phyloP scores from a whole-genome alignment of 345 rosid genomes.

The Lepidium aucheri region DNA sequence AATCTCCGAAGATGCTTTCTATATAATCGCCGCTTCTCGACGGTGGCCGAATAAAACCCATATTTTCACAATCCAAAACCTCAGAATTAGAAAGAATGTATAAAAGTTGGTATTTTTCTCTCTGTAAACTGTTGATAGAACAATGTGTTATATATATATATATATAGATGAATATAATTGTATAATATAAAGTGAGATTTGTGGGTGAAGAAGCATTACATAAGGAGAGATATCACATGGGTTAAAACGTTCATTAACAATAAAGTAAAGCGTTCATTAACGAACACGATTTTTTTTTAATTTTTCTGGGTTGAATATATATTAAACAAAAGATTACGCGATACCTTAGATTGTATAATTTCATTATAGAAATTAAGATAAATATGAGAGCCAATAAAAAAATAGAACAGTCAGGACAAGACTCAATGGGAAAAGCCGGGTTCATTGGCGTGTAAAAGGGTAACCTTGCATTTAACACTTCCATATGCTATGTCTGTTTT shows the following conservation, averaged over 20 bases:
- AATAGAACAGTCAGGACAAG: neutral
- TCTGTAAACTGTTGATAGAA: constrained; percentile 22
- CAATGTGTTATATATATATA: constrained; percentile 11
- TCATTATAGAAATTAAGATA: neutral
- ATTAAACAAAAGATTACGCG: neutral
- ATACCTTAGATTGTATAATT: constrained; percentile 7
- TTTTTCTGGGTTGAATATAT: neutral
- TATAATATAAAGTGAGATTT: constrained; percentile 26
- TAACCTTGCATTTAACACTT: constrained; percentile 12
- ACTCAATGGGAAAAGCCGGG: constrained; percentile 45
- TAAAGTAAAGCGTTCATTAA: constrained; percentile 36
- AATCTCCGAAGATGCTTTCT: constrained; percentile 68
- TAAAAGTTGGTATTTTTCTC: neutral
- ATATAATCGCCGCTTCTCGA: constrained; percentile 58
- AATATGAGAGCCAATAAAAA: neutral
- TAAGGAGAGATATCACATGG: constrained; percentile 80
- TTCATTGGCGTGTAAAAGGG: constrained; percentile 60
- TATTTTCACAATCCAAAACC: constrained; percentile 30
- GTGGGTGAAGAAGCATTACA: constrained; percentile 43
- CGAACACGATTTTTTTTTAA: neutral
- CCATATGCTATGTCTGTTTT: constrained; percentile 25
- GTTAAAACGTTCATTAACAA: constrained; percentile 40
- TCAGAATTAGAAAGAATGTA: constrained; percentile 9
- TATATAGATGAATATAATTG: constrained; percentile 18
- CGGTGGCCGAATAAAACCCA: constrained; percentile 62